These are phyloP conservation scores for Calocybe gangraenosa DNA, from an alignment of 768 basidiomycete species.

Conservation along the genomic window DNA sequence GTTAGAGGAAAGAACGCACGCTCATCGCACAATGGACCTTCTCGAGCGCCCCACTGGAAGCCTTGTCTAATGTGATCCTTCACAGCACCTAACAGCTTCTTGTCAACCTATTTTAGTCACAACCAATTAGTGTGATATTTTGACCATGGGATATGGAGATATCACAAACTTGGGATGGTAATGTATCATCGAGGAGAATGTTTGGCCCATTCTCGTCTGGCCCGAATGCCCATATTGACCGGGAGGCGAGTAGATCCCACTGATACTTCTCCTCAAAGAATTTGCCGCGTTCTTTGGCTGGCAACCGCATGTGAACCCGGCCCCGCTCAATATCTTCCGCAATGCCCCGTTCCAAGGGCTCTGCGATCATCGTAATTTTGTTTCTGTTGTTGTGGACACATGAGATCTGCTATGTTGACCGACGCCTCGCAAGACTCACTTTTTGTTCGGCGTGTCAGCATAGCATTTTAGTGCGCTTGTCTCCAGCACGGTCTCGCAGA, in stretches of 20 bases:
- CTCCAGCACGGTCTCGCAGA: slow-evolving; percentile 97
- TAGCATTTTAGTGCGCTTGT: slow-evolving; percentile 98
- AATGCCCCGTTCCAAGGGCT: slow-evolving; percentile 92
- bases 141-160: slow-evolving; percentile 1
- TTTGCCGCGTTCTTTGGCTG: slow-evolving; percentile 89
- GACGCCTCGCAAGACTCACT: slow-evolving; percentile 47
- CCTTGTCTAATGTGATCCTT: slow-evolving; percentile 98
- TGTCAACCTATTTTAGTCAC: slow-evolving; percentile 64
- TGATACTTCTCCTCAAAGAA: slow-evolving; percentile 98
- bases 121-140: too few relatives aligned
- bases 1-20: slow-evolving; percentile 57
- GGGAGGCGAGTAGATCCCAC: slow-evolving; percentile 95
- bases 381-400: slow-evolving; percentile 54
- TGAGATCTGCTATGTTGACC: slow-evolving; percentile 7
- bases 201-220: slow-evolving; percentile 96
- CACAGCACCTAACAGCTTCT: slow-evolving; percentile 83
- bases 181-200: slow-evolving; percentile 89
- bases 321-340: slow-evolving; percentile 96
- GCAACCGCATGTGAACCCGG: slow-evolving; percentile 91
- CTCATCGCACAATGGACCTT: slow-evolving; percentile 97
- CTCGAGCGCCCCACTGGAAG: slow-evolving; percentile 98
- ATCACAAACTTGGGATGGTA: slow-evolving; percentile 78
- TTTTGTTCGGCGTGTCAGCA: slow-evolving; percentile 99
- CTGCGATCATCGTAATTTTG: slow-evolving; percentile 98
- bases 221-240: slow-evolving; percentile 99